Conservation (phyloP, 2,329 filamentous ascomycete genomes). For the Ilyonectria mors-panacis region DNA sequence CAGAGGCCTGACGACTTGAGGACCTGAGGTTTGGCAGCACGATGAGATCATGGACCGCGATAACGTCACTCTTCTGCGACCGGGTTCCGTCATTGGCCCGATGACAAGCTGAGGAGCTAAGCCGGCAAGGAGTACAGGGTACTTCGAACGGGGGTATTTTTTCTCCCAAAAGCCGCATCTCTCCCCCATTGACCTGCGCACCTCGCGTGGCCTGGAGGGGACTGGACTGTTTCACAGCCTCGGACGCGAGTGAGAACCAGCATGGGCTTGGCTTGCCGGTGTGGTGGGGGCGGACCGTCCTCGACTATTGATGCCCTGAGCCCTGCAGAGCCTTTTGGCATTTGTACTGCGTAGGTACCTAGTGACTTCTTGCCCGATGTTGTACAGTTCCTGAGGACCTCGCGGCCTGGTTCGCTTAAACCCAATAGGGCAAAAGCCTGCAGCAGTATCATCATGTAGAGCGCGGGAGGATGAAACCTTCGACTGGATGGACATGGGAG, state of each 20-base stretch:
- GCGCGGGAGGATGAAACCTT: neutral
- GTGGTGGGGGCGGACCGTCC: conserved; percentile 23
- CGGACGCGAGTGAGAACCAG: conserved; percentile 17
- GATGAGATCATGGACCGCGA: conserved; percentile 32
- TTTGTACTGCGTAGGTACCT: neutral
- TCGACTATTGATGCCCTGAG: conserved; percentile 12
- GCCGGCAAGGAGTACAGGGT: conserved; percentile 6
- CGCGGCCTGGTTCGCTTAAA: neutral
- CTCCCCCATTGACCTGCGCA: conserved; percentile 1
- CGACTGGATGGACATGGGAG: neutral
- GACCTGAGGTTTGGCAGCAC: conserved; percentile 10
- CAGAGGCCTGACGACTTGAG: conserved; percentile 6
- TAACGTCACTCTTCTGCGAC: conserved; percentile 25
- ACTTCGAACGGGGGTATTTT: conserved; percentile 8
- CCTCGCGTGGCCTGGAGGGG: conserved; percentile 17
- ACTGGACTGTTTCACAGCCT: conserved; percentile 26
- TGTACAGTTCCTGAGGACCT: neutral
- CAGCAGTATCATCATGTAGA: neutral
- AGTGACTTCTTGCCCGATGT: conserved; percentile 6
- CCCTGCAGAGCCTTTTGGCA: conserved; percentile 3
- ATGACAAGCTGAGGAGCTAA: conserved; percentile 24
- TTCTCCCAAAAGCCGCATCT: conserved; percentile 3
- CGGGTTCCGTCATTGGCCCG: conserved; percentile 24
- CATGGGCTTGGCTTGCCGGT: conserved; percentile 13
- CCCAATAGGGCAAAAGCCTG: neutral